Percentiles rank a stretch among this genome's conserved stretches.
phyloP scores from a whole-genome alignment of 106 monocot species.

The Phalaenopsis aphrodite region DNA sequence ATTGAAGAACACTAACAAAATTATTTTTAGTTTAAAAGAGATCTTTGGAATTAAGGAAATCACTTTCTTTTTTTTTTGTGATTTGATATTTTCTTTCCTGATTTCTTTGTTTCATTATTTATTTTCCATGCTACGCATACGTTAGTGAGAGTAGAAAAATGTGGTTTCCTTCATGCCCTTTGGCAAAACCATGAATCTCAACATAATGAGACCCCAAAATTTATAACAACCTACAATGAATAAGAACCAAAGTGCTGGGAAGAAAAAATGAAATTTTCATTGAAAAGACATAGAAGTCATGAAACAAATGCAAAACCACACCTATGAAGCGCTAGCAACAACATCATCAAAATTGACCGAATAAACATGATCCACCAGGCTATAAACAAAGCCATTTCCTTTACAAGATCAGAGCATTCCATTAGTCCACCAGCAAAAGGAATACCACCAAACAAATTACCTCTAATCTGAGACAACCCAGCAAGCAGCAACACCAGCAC shows the following conservation, averaged over 20 bases:
- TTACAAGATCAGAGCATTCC: conserved; percentile 39
- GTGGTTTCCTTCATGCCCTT: neutral
- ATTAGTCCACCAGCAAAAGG: conserved; percentile 5
- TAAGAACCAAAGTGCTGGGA: neutral
- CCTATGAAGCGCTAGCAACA: conserved; percentile 40
- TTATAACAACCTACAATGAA: conserved; percentile 1
- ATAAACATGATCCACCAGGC: conserved; percentile 80
- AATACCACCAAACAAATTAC: conserved; percentile 36
- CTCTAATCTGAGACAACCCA: conserved; percentile 52
- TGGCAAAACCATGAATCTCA: neutral
- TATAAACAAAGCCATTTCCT: conserved; percentile 66
- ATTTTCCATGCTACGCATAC: neutral
- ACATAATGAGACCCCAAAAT: neutral
- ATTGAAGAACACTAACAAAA: no score
- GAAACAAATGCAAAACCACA: conserved; percentile 54
- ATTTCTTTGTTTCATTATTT: neutral
- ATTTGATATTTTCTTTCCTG: no score
- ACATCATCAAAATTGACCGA: conserved; percentile 43
- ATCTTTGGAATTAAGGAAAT: no score
- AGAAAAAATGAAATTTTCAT: neutral
- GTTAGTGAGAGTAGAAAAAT: neutral
- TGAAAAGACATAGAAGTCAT: conserved; percentile 18
- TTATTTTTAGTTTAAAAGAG: no score
- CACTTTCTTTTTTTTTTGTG: no score
- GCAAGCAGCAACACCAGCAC: conserved; percentile 46